Conservation (phyloP, 2,329 filamentous ascomycete genomes). For the Colletotrichum siamense region DNA sequence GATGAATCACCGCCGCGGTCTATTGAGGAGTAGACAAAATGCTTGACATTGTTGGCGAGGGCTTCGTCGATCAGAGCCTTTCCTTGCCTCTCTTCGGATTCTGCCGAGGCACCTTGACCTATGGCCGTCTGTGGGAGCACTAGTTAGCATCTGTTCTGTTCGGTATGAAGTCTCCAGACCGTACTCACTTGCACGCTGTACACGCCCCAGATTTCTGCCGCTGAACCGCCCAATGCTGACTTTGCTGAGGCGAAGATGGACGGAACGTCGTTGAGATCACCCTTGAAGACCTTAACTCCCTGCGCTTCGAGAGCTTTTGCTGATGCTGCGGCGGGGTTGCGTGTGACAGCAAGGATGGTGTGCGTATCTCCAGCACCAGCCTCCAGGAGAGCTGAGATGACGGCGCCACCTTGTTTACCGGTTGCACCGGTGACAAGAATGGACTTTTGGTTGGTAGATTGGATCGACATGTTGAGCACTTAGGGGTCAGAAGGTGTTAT, state of each 20-base stretch:
- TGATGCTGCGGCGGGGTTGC: slow-evolving; percentile 53
- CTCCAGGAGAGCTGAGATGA: slow-evolving; percentile 45
- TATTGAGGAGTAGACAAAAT: slow-evolving; percentile 68
- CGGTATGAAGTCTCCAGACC: too few species aligned
- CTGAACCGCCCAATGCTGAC: background rate
- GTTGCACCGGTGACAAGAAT: slow-evolving; percentile 53
- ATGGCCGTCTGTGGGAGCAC: background rate
- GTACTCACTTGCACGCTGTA: slow-evolving; percentile 59
- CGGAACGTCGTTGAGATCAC: slow-evolving; percentile 55
- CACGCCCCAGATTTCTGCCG: slow-evolving; percentile 58
- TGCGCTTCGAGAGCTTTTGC: slow-evolving; percentile 53
- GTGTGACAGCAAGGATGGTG: slow-evolving; percentile 59
- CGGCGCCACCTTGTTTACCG: slow-evolving; percentile 51
- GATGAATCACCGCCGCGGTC: slow-evolving; percentile 61
- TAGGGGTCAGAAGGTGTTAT: background rate
- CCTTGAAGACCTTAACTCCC: slow-evolving; percentile 56
- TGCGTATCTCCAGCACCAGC: background rate
- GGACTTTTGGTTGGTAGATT: background rate
- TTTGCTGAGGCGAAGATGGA: slow-evolving; percentile 52
- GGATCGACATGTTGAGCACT: background rate
- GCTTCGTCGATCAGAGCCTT: slow-evolving; percentile 63
- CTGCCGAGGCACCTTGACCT: background rate
- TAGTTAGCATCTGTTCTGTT: background rate
- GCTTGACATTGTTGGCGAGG: slow-evolving; percentile 57
- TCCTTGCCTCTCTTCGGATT: slow-evolving; percentile 53